Base-by-base conservation (phyloP, 306 rosid genomes). In the Argentina anserina region DNA sequence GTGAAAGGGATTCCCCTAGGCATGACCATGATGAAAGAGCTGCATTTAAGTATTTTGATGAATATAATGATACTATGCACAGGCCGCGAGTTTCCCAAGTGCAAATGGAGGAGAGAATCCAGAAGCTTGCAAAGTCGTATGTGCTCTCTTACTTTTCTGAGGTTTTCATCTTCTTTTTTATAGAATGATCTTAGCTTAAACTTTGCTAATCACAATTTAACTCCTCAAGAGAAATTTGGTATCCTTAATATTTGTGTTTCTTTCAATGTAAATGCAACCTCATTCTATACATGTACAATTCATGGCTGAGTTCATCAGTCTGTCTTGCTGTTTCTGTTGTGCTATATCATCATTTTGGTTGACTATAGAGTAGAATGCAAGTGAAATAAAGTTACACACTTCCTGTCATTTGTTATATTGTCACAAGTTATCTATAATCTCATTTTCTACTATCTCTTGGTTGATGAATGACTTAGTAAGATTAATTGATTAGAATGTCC, bases 31-130 rank as follows among this genome's bases (percentile, higher is more conserved):
- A 78, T 61, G 98, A 91, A 52, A 83, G 96, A 81, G 92, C 86
- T 15, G 98, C 98, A 52, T 91, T 94, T 68, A 84, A 76, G 81
- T 87, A 81, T 80, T 79, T 78, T 55, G 90, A 86, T 63, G 96
- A 85, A 73, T 79, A 41, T 17, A 74, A 79, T 67, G 83, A 71
- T 41, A 69, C 80, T 59, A 75, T 86, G 78, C 78, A 66, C 72
- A 87, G 71, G 76, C 69, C 81, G 18, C 89, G 85, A 23, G 84
- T 88, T 87, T 84, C 97, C 29, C 88, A 82, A 63, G 84, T 72
- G 83, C 97, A 82, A 73, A 82, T 88, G 96, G 98, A 94, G 80
- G 96, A 88, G 86, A 89, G 86, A 82, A 85, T 94, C 69, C 89
- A 86, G 80, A 86, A 68, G 88, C 89, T 94, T 47, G 92, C 96